Conservation (phyloP, 2,329 filamentous ascomycete genomes). For the Nemania abortiva region DNA sequence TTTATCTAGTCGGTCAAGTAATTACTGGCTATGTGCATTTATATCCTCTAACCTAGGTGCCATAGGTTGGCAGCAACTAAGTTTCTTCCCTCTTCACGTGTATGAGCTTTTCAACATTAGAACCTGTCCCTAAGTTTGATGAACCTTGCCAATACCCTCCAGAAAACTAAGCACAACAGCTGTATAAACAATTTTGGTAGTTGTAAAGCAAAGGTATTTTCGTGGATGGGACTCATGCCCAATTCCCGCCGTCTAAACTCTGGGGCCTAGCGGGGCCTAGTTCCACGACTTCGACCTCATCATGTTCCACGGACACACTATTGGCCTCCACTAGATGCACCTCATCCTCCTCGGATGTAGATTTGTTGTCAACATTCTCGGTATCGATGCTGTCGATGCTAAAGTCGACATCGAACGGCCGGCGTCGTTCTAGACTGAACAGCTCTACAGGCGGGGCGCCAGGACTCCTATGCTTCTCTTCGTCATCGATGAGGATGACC, state of each 20-base stretch:
- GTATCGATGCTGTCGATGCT: neutral
- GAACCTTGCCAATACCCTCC: neutral
- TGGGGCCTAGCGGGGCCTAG: neutral
- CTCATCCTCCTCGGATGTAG: conserved; percentile 10
- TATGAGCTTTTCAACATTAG: neutral
- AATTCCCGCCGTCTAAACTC: neutral
- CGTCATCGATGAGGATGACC: conserved; percentile 78
- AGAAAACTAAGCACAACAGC: neutral
- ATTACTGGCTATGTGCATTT: neutral
- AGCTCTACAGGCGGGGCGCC: conserved; percentile 33
- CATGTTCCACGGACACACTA: conserved; percentile 9
- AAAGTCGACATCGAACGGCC: conserved; percentile 31
- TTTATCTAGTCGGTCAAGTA: neutral
- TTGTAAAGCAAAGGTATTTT: neutral
- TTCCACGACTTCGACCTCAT: conserved; percentile 15
- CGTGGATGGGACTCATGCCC: neutral
- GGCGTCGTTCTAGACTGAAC: conserved; percentile 22
- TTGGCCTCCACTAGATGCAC: conserved; percentile 1
- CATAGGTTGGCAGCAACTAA: neutral
- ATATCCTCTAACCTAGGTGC: neutral
- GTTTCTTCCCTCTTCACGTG: neutral
- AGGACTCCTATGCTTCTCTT: conserved; percentile 50
- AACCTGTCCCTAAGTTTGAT: neutral
- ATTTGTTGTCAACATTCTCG: conserved; percentile 18
- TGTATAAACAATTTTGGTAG: neutral